Evolutionary conservation across 495 filamentous ascomycete species (phyloP).

Genomic region (Neurospora sp.): DNA sequence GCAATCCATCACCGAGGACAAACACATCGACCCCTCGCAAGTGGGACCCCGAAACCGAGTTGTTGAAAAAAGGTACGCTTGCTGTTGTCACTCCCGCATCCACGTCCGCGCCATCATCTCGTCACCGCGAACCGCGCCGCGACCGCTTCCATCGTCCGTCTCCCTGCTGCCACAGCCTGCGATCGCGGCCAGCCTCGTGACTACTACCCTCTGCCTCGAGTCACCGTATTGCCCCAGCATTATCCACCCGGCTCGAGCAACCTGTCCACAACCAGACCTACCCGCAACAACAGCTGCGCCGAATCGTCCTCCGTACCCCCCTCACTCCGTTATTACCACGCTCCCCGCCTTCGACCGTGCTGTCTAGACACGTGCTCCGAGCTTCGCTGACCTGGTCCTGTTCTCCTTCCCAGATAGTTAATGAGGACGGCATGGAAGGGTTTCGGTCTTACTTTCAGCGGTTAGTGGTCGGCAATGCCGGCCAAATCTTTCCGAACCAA

Average conservation of each 20-base stretch:
- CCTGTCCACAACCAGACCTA: neutral
- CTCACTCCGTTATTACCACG: neutral
- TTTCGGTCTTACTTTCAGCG: slow-evolving; percentile 87
- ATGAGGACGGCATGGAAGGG: slow-evolving; percentile 95
- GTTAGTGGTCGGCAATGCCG: slow-evolving; percentile 72
- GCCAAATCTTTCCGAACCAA: slow-evolving; percentile 62
- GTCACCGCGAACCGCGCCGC: neutral
- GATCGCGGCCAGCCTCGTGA: slow-evolving; percentile 1
- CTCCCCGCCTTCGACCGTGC: neutral
- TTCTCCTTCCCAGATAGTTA: slow-evolving; percentile 54
- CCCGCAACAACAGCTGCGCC: neutral
- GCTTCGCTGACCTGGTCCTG: slow-evolving; percentile 6
- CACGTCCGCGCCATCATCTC: neutral
- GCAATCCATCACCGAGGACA: slow-evolving; percentile 79
- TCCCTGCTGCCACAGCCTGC: neutral
- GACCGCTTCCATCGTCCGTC: neutral
- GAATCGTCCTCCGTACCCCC: neutral
- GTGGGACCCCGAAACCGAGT: slow-evolving; percentile 88
- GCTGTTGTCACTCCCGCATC: neutral
- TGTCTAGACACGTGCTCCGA: neutral
- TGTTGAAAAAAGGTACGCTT: slow-evolving; percentile 66
- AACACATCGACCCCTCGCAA: slow-evolving; percentile 65
- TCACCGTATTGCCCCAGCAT: neutral
- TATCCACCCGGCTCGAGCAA: neutral
- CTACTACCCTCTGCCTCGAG: slow-evolving; percentile 1